Conservation (phyloP, 176 grass and related monocot genomes). For the Bothriochloa decipiens region DNA sequence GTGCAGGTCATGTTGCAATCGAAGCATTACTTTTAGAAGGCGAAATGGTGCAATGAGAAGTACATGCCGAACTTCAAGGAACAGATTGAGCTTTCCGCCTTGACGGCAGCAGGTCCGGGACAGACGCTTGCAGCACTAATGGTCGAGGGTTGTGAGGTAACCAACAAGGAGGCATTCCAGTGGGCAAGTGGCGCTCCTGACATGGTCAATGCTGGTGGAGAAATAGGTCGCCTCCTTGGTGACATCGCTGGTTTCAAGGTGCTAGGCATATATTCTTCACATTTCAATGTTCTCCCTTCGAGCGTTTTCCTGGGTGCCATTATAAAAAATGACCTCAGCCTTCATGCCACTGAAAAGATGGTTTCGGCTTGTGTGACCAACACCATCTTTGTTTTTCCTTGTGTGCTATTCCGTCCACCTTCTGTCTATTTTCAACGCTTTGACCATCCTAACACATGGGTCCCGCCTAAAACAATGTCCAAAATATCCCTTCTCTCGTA, state of each 20-base stretch:
- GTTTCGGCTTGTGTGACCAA: too few relatives aligned
- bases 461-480: too few relatives aligned
- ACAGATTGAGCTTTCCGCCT: not conserved
- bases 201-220: not conserved
- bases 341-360: too few relatives aligned
- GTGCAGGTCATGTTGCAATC: not conserved
- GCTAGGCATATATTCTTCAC: not conserved
- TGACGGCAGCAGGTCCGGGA: not conserved
- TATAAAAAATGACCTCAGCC: too few relatives aligned
- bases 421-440: too few relatives aligned
- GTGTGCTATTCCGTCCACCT: too few relatives aligned
- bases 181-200: not conserved
- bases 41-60: not conserved
- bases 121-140: not conserved
- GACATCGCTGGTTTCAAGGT: slow-evolving; percentile 23
- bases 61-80: slow-evolving; percentile 33
- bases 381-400: too few relatives aligned
- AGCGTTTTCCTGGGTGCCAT: too few relatives aligned
- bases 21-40: slow-evolving; percentile 11
- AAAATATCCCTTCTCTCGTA: too few relatives aligned
- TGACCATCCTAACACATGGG: too few relatives aligned
- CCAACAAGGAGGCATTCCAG: slow-evolving; percentile 11
- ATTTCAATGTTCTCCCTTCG: too few relatives aligned
- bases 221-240: slow-evolving; percentile 9
- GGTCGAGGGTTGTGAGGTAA: not conserved